phyloP scores from a whole-genome alignment of 495 filamentous ascomycete genomes.

The Diplogelasinospora grovesii region DNA sequence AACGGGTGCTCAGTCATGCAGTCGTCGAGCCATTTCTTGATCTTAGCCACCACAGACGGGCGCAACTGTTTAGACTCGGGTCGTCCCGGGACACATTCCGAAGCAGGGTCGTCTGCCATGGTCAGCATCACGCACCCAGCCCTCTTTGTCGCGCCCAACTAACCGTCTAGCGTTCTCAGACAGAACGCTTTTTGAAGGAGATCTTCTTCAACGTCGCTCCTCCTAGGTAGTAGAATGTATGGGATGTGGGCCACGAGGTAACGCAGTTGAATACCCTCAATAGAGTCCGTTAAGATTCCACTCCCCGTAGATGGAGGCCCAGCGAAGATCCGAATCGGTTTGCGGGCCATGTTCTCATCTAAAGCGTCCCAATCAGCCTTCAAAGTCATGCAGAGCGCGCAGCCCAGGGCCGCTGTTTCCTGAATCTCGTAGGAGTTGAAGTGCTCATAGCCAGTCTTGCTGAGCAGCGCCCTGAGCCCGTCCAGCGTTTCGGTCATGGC shows the following conservation, averaged over 20 bases:
- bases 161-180: not conserved
- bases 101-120: not conserved
- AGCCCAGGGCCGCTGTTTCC: not conserved
- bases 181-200: too few species aligned
- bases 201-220: too few species aligned
- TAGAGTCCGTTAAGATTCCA: too few species aligned
- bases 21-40: not conserved
- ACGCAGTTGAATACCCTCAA: too few species aligned
- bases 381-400: not conserved
- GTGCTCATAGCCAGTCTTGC: slow-evolving; percentile 1
- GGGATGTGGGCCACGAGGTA: too few species aligned
- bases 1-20: not conserved
- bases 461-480: not conserved
- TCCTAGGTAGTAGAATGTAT: too few species aligned
- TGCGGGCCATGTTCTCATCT: not conserved
- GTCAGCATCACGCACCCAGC: not conserved
- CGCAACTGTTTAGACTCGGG: not conserved
- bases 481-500: slow-evolving; percentile 3
- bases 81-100: not conserved
- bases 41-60: not conserved
- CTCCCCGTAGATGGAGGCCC: too few species aligned
- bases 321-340: too few species aligned
- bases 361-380: not conserved
- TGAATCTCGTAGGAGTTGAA: slow-evolving; percentile 4
- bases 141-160: not conserved